Percentiles rank a stretch among this genome's conserved stretches.
These are phyloP conservation scores for Aspergillus leporis DNA, from an alignment of 495 filamentous ascomycete species.

Conservation along the genomic window DNA sequence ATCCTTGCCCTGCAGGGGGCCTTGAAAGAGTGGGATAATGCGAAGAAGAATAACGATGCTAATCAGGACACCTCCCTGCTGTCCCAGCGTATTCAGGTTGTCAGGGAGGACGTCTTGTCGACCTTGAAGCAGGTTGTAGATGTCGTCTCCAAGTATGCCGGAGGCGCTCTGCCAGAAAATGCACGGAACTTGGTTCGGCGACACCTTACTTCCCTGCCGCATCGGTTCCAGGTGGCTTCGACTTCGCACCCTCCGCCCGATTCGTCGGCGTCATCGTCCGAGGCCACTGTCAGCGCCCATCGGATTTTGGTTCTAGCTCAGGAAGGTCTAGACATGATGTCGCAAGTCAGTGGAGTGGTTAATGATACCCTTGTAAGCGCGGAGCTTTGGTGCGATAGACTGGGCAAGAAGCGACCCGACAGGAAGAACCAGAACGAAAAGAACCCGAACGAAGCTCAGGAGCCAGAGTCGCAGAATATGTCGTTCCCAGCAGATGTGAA, in stretches of 20 bases:
- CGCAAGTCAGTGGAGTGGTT: conserved; percentile 76
- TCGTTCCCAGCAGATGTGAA: conserved; percentile 36
- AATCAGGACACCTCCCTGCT: conserved; percentile 38
- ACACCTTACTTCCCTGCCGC: conserved; percentile 76
- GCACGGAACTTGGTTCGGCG: conserved; percentile 73
- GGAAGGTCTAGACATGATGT: conserved; percentile 87
- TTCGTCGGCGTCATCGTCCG: conserved; percentile 35
- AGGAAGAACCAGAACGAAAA: conserved; percentile 25
- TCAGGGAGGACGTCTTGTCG: conserved; percentile 71
- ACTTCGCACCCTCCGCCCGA: conserved; percentile 44
- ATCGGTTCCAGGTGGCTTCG: conserved; percentile 64
- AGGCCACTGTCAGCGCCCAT: conserved; percentile 56
- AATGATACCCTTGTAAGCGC: conserved; percentile 83
- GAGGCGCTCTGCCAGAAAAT: conserved; percentile 81
- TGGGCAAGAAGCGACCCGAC: conserved; percentile 57
- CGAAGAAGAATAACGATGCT: conserved; percentile 24
- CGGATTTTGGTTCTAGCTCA: conserved; percentile 77
- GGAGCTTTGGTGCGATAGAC: conserved; percentile 79
- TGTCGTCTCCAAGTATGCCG: conserved; percentile 79
- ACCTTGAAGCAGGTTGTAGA: conserved; percentile 76
- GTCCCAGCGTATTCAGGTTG: conserved; percentile 61
- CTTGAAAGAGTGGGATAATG: conserved; percentile 73
- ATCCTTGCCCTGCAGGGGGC: conserved; percentile 67
- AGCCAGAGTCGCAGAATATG: conserved; percentile 25
- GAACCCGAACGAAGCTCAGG: conserved; percentile 23